Percentiles rank a stretch among this genome's conserved stretches.
phyloP scores from a whole-genome alignment of 805 yeast species.

The Metschnikowia lachancei region DNA sequence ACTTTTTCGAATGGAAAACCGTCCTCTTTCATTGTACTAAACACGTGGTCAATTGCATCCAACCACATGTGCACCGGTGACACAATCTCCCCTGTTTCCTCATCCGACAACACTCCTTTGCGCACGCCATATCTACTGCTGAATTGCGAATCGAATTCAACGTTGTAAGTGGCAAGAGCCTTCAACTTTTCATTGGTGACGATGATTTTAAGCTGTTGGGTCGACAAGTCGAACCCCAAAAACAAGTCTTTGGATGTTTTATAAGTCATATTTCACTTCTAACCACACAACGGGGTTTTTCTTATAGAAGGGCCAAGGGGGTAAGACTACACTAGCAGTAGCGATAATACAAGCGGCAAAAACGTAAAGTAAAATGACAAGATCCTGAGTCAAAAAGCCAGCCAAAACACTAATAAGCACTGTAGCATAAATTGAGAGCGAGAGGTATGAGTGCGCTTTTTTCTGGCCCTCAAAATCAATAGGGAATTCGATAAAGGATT shows the following conservation, averaged over 20 bases:
- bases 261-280: constrained; percentile 27
- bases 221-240: constrained; percentile 82
- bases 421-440: constrained; percentile 23
- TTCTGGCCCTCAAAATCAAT: constrained; percentile 57
- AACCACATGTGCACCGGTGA: constrained; percentile 92
- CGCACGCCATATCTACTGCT: constrained; percentile 55
- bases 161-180: constrained; percentile 54
- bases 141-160: constrained; percentile 69
- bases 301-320: constrained; percentile 59
- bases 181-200: constrained; percentile 55
- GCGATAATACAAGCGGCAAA: constrained; percentile 38
- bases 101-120: constrained; percentile 68
- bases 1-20: constrained; percentile 59
- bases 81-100: constrained; percentile 55
- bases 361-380: constrained; percentile 36
- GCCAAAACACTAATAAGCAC: constrained; percentile 41
- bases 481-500: constrained; percentile 28
- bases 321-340: constrained; percentile 39
- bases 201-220: constrained; percentile 82
- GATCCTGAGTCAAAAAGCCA: constrained; percentile 50
- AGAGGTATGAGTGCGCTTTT: constrained; percentile 33
- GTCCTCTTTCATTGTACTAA: constrained; percentile 48
- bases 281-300: constrained; percentile 51
- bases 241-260: constrained; percentile 23
- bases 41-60: constrained; percentile 69